Percentiles rank a stretch among this genome's conserved stretches.
phyloP scores from a whole-genome alignment of 2,329 filamentous ascomycete species.

The Aschersonia sp. region DNA sequence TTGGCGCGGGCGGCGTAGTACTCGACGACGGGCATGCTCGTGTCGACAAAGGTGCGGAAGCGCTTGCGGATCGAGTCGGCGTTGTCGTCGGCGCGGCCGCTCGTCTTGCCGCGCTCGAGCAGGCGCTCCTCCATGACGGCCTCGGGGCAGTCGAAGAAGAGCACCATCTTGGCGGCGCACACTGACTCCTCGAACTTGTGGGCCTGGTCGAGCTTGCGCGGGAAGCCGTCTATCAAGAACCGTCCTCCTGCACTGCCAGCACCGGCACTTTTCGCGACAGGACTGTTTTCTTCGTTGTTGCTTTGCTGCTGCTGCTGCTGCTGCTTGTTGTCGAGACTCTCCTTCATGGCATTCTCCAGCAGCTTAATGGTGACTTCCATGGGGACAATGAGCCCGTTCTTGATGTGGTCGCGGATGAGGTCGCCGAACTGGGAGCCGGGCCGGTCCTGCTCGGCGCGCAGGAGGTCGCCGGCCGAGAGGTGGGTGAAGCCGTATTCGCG shows the following conservation, averaged over 20 bases:
- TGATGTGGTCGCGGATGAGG: conserved; percentile 87
- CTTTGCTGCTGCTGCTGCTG: too few relatives aligned
- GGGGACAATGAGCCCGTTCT: conserved; percentile 89
- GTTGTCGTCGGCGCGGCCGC: conserved; percentile 85
- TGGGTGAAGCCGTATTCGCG: conserved; percentile 82
- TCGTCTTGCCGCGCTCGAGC: conserved; percentile 82
- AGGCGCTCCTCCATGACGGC: conserved; percentile 72
- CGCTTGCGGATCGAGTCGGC: conserved; percentile 91
- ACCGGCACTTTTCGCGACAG: too few relatives aligned
- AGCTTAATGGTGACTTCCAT: conserved; percentile 95
- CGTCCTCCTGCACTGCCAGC: conserved; percentile 35
- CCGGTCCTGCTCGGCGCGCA: conserved; percentile 85
- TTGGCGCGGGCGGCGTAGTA: conserved; percentile 63
- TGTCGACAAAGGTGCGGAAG: conserved; percentile 87
- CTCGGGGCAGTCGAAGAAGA: conserved; percentile 93
- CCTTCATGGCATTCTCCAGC: conserved; percentile 84
- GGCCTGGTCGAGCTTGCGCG: conserved; percentile 94
- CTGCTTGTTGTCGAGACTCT: conserved; percentile 39
- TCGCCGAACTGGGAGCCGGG: conserved; percentile 78
- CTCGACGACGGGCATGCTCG: conserved; percentile 92
- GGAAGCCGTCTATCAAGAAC: conserved; percentile 76
- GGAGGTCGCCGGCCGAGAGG: conserved; percentile 81
- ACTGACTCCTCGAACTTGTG: conserved; percentile 84
- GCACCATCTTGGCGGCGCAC: conserved; percentile 66
- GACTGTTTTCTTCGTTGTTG: too few relatives aligned